Evolutionary conservation across 306 rosid species (phyloP).

Genomic region (Prinsepia uniflora): DNA sequence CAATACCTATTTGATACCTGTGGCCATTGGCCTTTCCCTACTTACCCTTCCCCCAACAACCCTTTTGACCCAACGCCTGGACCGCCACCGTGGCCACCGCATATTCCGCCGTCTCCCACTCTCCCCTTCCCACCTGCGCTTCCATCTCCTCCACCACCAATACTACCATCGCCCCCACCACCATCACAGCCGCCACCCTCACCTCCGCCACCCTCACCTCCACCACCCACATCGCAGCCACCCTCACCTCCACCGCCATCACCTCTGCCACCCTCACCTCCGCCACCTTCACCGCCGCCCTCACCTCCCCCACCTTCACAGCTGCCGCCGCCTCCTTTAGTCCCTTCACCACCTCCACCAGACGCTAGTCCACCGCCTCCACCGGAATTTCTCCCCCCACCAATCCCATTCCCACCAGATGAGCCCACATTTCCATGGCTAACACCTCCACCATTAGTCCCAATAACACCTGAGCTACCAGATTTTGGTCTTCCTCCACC

Average conservation of each 20-base stretch:
- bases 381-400: constrained; percentile 24
- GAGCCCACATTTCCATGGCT: constrained; percentile 45
- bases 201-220: constrained; percentile 18
- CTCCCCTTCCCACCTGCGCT: constrained; percentile 27
- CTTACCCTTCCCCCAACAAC: constrained; percentile 52
- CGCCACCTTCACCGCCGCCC: constrained; percentile 22
- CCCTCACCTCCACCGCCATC: constrained; percentile 22
- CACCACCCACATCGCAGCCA: constrained; percentile 1
- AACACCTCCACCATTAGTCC: constrained; percentile 35
- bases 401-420: constrained; percentile 37
- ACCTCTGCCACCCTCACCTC: neutral
- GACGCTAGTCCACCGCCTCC: constrained; percentile 6
- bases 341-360: constrained; percentile 21
- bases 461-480: neutral
- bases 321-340: neutral
- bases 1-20: constrained; percentile 53
- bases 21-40: constrained; percentile 81
- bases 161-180: constrained; percentile 27
- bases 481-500: constrained; percentile 37
- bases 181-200: constrained; percentile 15
- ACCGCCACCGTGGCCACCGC: constrained; percentile 30
- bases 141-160: constrained; percentile 8
- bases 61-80: constrained; percentile 57
- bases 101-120: constrained; percentile 37
- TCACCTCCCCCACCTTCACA: constrained; percentile 4